phyloP scores from a whole-genome alignment of 495 filamentous ascomycete genomes.

The Penicillium silybi region DNA sequence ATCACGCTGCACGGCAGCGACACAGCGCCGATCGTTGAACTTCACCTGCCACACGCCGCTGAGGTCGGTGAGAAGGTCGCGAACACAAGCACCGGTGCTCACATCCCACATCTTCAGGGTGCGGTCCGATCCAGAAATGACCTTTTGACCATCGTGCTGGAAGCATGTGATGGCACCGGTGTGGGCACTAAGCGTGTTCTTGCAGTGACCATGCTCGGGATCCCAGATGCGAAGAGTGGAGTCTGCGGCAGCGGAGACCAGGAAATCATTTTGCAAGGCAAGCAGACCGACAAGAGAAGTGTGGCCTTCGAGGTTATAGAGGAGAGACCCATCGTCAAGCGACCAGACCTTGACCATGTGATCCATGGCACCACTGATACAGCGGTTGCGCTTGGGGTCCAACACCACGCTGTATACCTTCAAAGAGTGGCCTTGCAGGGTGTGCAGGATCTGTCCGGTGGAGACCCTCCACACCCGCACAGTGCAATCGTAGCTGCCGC shows the following conservation, averaged over 20 bases:
- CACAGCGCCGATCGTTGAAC: slow-evolving; percentile 93
- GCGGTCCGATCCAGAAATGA: slow-evolving; percentile 92
- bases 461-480: slow-evolving; percentile 98
- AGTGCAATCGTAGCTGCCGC: slow-evolving; percentile 93
- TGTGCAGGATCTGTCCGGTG: slow-evolving; percentile 83
- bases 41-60: slow-evolving; percentile 98
- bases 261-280: slow-evolving; percentile 77
- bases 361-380: slow-evolving; percentile 98
- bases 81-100: slow-evolving; percentile 82
- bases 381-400: slow-evolving; percentile 86
- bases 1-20: slow-evolving; percentile 93
- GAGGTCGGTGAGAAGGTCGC: slow-evolving; percentile 92
- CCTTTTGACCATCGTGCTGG: slow-evolving; percentile 94
- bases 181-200: slow-evolving; percentile 82
- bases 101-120: slow-evolving; percentile 99
- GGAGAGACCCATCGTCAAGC: slow-evolving; percentile 75
- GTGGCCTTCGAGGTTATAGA: slow-evolving; percentile 92
- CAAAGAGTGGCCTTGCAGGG: slow-evolving; percentile 81
- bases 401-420: slow-evolving; percentile 98
- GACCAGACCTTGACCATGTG: slow-evolving; percentile 98
- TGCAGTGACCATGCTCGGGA: slow-evolving; percentile 87
- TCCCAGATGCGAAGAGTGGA: slow-evolving; percentile 97
- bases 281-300: slow-evolving; percentile 89
- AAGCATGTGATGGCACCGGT: slow-evolving; percentile 98
- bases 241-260: slow-evolving; percentile 94